Evolutionary conservation across 768 basidiomycete species (phyloP).

Genomic region (Rubroboletus satanas): DNA sequence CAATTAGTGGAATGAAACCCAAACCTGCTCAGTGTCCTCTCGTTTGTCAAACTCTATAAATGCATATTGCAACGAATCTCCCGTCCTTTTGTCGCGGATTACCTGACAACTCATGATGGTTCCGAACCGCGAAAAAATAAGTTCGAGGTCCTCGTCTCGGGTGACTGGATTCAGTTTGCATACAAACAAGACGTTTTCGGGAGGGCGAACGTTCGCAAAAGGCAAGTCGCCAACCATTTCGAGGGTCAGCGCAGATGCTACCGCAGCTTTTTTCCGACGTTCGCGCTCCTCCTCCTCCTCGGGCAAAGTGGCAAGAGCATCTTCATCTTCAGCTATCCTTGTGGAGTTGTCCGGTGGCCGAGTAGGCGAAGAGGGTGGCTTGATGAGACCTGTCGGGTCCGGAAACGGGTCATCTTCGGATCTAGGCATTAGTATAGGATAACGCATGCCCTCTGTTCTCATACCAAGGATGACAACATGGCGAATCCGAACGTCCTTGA

Average conservation of each 20-base stretch:
- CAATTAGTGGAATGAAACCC: constrained; percentile 17
- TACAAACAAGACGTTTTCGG: constrained; percentile 97
- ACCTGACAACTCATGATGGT: constrained; percentile 97
- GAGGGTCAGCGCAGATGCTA: constrained; percentile 89
- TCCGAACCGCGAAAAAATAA: constrained; percentile 96
- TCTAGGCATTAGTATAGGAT: constrained; percentile 1
- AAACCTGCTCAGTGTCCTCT: constrained; percentile 90
- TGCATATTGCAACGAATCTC: constrained; percentile 95
- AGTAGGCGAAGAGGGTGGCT: constrained; percentile 73
- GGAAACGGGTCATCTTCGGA: constrained; percentile 87
- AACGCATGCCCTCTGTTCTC: background rate
- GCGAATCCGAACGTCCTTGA: constrained; percentile 91
- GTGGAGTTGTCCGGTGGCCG: constrained; percentile 81
- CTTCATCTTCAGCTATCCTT: constrained; percentile 94
- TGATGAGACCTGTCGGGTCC: constrained; percentile 73
- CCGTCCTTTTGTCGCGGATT: constrained; percentile 91
- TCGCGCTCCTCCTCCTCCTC: constrained; percentile 82
- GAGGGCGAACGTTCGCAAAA: constrained; percentile 95
- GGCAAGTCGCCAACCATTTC: constrained; percentile 99
- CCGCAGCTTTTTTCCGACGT: constrained; percentile 83
- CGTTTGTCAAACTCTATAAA: constrained; percentile 97
- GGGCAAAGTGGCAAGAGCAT: constrained; percentile 74
- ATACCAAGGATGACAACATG: constrained; percentile 94
- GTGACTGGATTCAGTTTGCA: constrained; percentile 98
- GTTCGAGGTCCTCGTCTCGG: constrained; percentile 90